Evolutionary conservation across 345 rosid genomes (phyloP), one percentile per base, ranked within the genome.

Genomic region (Geranium rotundifolium): DNA sequence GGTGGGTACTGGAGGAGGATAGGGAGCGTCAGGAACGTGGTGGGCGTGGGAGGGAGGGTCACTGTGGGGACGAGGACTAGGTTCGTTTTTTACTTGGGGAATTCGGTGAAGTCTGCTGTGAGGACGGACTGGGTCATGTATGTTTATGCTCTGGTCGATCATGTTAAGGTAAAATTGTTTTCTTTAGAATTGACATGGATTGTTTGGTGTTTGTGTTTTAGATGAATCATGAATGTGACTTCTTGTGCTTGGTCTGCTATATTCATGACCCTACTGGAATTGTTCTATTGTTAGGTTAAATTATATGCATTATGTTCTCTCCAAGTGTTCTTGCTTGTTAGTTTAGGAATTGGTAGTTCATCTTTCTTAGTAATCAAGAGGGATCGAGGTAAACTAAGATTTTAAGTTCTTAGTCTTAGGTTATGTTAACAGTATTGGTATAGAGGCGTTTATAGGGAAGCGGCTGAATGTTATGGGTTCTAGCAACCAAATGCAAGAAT

Each of bases 101-200:
- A 61, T 64, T 76, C 81, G 0, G 54, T 14, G 7, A 63, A 65
- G 61, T 57, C 9, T 58, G 77, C 76, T 0, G 68, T 71, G 10
- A 71, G 70, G 72, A 79, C 86, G 15, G 69, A 72, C 1, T 83
- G 88, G 84, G 54, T 77, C 8, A 58, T 85, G 78, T 64, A 77
- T 17, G 84, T 81, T 68, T 85, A 81, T 65, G 73, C 81, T 2
- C 78, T 76, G 17, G 63, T 65, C 52, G 72, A 69, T 41, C 77
- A 65, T 62, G 46, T 56, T 18, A 49, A 75, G 90, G 90, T 84
- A 71, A 62, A 63, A 4, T 37, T 29, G 16, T 6, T 41, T 1
- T 18, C 19, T 1, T 59, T 63, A 6, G 54, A 29, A 29, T 23
- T 59, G 57, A 62, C 20, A 13, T 2, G 0, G 18, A 14, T 19